Evolutionary conservation across 129 eudicot species (phyloP), one percentile per base, ranked within the genome.

Genomic region (Flaveria ramosissima): DNA sequence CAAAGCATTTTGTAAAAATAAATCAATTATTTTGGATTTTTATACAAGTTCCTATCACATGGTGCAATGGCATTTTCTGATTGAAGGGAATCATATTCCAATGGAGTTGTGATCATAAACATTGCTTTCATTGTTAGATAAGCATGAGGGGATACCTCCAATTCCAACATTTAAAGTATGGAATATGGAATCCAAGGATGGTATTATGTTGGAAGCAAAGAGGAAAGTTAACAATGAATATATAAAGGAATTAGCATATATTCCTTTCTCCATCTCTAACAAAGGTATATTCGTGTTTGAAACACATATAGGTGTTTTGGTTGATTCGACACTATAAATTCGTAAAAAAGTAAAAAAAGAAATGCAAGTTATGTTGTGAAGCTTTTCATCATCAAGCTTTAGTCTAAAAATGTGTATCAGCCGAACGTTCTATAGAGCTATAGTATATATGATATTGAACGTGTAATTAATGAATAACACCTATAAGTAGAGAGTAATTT

Each of bases 101-200:
- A 52, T 62, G 74, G 71, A 72, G 64, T 63, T 72, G 68, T 79
- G 74, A 62, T 72, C 83, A 64, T 64, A 79, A 23, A 79, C 78
- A 72, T 72, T 79, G 48, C 78, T 79, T 72, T 79, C 83, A 41
- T 59, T 72, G 78, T 73, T 51, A 39, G 83, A 79, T 79, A 72
- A 79, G 73, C 73, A 63, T 47, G 17, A 30, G 48, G 3, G 48
- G 78, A 72, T 48, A 61, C 36, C 72, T 56, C 81, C 81, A 43
- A 69, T 78, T 69, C 50, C 75, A 43, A 24, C 63, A 70, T 23
- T 62, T 51, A 61, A 78, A 71, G 64, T 70, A 78, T 60, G 52
- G 43, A 46, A 71, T 59, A 78, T 48, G 72, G 77, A 77, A 78
- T 71, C 77, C 77, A 61, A 78, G 9, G 82, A 43, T 71, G 7